These are phyloP conservation scores for Dimocarpus longan DNA, from an alignment of 345 rosid species.

Conservation along the genomic window DNA sequence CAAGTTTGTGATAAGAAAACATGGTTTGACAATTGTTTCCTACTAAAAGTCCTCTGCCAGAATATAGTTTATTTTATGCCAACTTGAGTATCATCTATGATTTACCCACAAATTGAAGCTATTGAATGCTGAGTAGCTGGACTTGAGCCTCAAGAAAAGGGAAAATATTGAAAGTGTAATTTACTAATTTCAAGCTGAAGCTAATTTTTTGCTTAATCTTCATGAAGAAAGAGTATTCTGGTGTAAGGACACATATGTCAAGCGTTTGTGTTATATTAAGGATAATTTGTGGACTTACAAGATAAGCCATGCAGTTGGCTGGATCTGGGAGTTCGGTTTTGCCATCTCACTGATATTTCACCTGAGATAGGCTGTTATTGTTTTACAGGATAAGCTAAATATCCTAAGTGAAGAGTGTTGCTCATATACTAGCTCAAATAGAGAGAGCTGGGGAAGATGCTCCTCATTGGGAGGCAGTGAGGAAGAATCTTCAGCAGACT, in stretches of 20 bases:
- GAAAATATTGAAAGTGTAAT: not conserved
- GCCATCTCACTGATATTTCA: not conserved
- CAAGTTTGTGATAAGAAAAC: not conserved
- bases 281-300: constrained; percentile 5
- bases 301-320: not conserved
- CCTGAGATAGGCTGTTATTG: not conserved
- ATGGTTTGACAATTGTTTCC: not conserved
- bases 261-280: not conserved
- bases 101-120: not conserved
- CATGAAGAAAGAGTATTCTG: not conserved
- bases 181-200: not conserved
- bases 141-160: not conserved
- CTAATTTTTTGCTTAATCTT: constrained; percentile 9
- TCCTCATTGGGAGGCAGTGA: constrained; percentile 90
- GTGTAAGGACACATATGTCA: not conserved
- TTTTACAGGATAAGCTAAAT: constrained; percentile 60
- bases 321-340: not conserved
- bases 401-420: constrained; percentile 73
- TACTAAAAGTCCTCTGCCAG: not conserved
- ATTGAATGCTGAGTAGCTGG: not conserved
- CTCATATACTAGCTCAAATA: constrained; percentile 90
- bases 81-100: not conserved
- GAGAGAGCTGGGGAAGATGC: constrained; percentile 99
- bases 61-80: not conserved
- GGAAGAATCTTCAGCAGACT: constrained; percentile 63